These are phyloP conservation scores for Kazachstania viticola DNA, from an alignment of 805 yeast genomes.

Conservation along the genomic window DNA sequence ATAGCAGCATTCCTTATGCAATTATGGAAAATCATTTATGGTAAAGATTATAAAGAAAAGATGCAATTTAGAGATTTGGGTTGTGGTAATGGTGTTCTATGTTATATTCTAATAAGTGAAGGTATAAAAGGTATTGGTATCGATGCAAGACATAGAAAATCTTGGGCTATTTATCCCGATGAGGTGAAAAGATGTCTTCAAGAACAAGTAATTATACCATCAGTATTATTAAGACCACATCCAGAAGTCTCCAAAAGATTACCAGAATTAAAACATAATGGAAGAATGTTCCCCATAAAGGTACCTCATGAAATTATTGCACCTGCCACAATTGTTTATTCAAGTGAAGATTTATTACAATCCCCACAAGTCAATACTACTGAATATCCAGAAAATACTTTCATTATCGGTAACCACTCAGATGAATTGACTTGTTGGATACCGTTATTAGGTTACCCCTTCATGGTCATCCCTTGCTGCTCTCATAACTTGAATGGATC, in stretches of 20 bases:
- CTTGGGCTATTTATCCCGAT: slow-evolving; percentile 73
- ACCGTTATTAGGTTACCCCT: slow-evolving; percentile 77
- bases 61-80: slow-evolving; percentile 78
- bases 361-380: slow-evolving; percentile 49
- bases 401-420: slow-evolving; percentile 87
- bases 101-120: slow-evolving; percentile 61
- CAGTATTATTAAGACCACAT: slow-evolving; percentile 56
- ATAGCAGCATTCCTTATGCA: slow-evolving; percentile 90
- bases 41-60: slow-evolving; percentile 23
- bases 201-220: slow-evolving; percentile 80
- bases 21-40: slow-evolving; percentile 55
- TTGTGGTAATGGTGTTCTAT: slow-evolving; percentile 88
- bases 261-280: slow-evolving; percentile 50
- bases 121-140: slow-evolving; percentile 78
- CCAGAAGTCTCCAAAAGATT: slow-evolving; percentile 44
- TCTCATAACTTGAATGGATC: slow-evolving; percentile 79
- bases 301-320: slow-evolving; percentile 34
- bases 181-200: slow-evolving; percentile 44
- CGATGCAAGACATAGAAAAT: slow-evolving; percentile 81
- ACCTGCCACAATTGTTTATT: slow-evolving; percentile 31
- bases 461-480: slow-evolving; percentile 90
- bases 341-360: slow-evolving; percentile 31
- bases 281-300: slow-evolving; percentile 33
- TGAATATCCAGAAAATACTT: slow-evolving; percentile 59
- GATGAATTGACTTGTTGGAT: slow-evolving; percentile 95